These are phyloP conservation scores for Cubamyces sp. DNA, from an alignment of 768 basidiomycete species.

Conservation along the genomic window DNA sequence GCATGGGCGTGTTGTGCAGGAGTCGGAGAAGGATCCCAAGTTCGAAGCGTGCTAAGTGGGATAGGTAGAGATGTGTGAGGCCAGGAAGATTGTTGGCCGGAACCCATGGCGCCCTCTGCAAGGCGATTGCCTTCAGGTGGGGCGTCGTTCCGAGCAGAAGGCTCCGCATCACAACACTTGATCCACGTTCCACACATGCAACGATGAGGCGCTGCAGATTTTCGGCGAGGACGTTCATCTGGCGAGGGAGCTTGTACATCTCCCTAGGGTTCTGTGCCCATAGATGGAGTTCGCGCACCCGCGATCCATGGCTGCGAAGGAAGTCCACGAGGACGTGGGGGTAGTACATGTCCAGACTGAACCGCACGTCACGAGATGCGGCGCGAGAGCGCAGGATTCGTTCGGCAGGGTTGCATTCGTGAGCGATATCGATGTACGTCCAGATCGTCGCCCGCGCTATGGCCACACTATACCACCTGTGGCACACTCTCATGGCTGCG, in stretches of 20 bases:
- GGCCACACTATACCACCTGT: not conserved
- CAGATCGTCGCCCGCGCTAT: not conserved
- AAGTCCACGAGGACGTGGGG: not conserved
- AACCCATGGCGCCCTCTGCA: constrained; percentile 1
- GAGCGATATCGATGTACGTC: not conserved
- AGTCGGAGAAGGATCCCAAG: not conserved
- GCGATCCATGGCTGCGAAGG: not conserved
- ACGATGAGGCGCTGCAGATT: not conserved
- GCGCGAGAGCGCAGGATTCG: not conserved
- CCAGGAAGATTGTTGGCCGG: not conserved
- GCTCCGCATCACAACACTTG: not conserved
- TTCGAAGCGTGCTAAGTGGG: not conserved
- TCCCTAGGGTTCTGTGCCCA: not conserved
- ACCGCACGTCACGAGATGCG: not conserved
- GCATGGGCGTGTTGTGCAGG: not conserved
- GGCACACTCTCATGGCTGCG: not conserved
- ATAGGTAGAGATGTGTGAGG: not conserved
- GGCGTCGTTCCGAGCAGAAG: not conserved
- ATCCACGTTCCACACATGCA: not conserved
- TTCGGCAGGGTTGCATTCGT: not conserved
- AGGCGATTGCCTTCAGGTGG: not conserved
- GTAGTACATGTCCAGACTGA: not conserved
- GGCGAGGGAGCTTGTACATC: not conserved
- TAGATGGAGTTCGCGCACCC: not conserved
- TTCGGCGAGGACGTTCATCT: not conserved